Percentiles rank a stretch among this genome's conserved stretches.
phyloP scores from a whole-genome alignment of 805 yeast species.

The Candida taoyuanica region DNA sequence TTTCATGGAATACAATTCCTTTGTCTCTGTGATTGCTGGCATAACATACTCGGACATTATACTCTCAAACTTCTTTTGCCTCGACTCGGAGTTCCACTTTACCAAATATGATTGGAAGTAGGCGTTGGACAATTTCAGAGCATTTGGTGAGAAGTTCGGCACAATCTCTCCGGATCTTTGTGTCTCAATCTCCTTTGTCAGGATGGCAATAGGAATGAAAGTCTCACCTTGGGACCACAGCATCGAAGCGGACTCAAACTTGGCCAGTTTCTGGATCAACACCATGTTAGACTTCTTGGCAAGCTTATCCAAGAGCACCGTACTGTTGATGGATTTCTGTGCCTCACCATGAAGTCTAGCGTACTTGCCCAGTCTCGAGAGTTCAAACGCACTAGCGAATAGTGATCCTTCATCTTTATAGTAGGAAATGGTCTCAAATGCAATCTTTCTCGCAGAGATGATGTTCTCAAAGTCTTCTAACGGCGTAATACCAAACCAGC shows the following conservation, averaged over 20 bases:
- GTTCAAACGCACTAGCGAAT: slow-evolving; percentile 32
- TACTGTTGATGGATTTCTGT: slow-evolving; percentile 50
- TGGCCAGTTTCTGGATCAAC: slow-evolving; percentile 13
- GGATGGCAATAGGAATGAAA: slow-evolving; percentile 50
- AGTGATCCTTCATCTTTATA: slow-evolving; percentile 14
- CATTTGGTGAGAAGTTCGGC: slow-evolving; percentile 3
- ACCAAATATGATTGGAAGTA: slow-evolving; percentile 41
- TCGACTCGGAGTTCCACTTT: slow-evolving; percentile 68
- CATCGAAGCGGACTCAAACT: slow-evolving; percentile 50
- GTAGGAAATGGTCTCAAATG: slow-evolving; percentile 13
- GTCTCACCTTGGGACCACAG: slow-evolving; percentile 64
- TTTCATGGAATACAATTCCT: slow-evolving; percentile 18
- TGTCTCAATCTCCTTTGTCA: slow-evolving; percentile 30
- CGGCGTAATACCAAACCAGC: slow-evolving; percentile 37
- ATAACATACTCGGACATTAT: slow-evolving; percentile 56
- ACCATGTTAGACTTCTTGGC: slow-evolving; percentile 18
- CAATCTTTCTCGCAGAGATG: slow-evolving; percentile 38
- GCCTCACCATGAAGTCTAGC: slow-evolving; percentile 34
- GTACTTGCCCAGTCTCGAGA: slow-evolving; percentile 37
- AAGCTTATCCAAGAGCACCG: slow-evolving; percentile 40
- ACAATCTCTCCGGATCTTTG: slow-evolving; percentile 9
- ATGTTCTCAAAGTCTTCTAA: slow-evolving; percentile 38
- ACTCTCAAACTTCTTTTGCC: slow-evolving; percentile 57
- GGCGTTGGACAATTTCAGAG: slow-evolving; percentile 21
- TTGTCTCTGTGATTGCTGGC: slow-evolving; percentile 22